phyloP scores from a whole-genome alignment of 495 filamentous ascomycete genomes.

The Neurospora tetraspora region DNA sequence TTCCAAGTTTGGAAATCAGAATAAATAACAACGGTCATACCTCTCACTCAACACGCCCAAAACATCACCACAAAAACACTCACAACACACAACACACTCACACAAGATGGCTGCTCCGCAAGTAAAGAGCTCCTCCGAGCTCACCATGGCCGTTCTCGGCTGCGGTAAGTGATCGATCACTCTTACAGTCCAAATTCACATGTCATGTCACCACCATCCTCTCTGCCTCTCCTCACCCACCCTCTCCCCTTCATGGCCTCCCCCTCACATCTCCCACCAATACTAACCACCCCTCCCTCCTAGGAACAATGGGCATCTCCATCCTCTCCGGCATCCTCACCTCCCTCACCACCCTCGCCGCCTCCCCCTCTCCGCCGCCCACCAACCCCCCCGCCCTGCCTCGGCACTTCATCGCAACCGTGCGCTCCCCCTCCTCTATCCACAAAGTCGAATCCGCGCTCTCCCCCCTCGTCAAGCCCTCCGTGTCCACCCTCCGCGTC shows the following conservation, averaged over 20 bases:
- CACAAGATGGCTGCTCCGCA: conserved; percentile 11
- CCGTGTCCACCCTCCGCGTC: conserved; percentile 36
- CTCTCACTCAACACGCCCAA: background rate
- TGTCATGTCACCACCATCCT: too few relatives aligned
- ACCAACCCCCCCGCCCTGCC: conserved; percentile 49
- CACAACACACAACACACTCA: background rate
- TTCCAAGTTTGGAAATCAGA: background rate
- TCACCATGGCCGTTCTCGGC: conserved; percentile 62
- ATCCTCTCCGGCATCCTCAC: conserved; percentile 73
- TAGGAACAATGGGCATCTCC: conserved; percentile 74
- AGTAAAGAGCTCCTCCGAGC: conserved; percentile 29
- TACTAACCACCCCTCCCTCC: too few relatives aligned
- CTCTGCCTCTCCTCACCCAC: background rate
- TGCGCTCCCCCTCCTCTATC: conserved; percentile 51
- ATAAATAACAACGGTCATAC: background rate
- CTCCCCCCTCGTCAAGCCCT: conserved; percentile 14
- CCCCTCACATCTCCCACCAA: background rate
- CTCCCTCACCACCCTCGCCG: conserved; percentile 44
- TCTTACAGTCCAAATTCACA: too few relatives aligned
- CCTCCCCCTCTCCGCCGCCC: conserved; percentile 38
- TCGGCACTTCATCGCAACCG: conserved; percentile 65
- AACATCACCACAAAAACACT: background rate
- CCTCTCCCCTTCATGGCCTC: background rate
- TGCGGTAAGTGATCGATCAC: too few relatives aligned
- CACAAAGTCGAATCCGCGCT: conserved; percentile 53